Evolutionary conservation across 2,329 filamentous ascomycete species (phyloP).

Genomic region (Trichoderma koningii): DNA sequence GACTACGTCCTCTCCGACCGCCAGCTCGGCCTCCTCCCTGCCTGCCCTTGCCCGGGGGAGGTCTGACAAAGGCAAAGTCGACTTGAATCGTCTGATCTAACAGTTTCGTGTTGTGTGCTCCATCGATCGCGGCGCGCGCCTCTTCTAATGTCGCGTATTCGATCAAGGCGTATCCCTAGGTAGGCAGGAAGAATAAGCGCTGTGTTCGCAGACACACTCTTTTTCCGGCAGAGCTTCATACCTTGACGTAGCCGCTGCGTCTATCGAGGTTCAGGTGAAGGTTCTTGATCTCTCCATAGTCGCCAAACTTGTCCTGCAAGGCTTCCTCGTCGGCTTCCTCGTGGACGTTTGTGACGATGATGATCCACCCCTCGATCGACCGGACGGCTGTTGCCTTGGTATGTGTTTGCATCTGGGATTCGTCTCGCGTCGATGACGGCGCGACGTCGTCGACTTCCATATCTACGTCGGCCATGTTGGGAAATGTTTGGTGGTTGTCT

Average conservation of each 20-base stretch:
- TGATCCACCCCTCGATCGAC: slow-evolving; percentile 87
- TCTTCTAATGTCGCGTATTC: slow-evolving; percentile 80
- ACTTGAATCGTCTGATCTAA: slow-evolving; percentile 80
- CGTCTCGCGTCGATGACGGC: slow-evolving; percentile 50
- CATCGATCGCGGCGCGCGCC: slow-evolving; percentile 78
- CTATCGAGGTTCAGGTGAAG: slow-evolving; percentile 80
- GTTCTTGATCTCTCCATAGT: slow-evolving; percentile 86
- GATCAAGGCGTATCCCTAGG: slow-evolving; percentile 79
- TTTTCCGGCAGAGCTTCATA: slow-evolving; percentile 37
- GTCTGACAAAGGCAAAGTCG: slow-evolving; percentile 83
- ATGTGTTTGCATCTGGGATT: slow-evolving; percentile 69
- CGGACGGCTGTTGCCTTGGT: slow-evolving; percentile 77
- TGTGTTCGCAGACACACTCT: not conserved
- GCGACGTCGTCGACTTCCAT: slow-evolving; percentile 59
- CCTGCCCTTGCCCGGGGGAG: slow-evolving; percentile 59
- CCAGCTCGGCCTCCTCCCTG: slow-evolving; percentile 43
- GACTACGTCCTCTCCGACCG: slow-evolving; percentile 49
- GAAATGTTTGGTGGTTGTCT: not conserved
- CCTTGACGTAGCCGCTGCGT: slow-evolving; percentile 85
- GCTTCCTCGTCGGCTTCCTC: slow-evolving; percentile 86
- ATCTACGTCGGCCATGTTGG: slow-evolving; percentile 55
- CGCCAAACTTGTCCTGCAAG: slow-evolving; percentile 77
- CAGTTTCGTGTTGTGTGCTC: slow-evolving; percentile 73
- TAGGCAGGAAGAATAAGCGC: not conserved
- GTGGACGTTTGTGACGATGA: slow-evolving; percentile 84